Evolutionary conservation across 768 basidiomycete species (phyloP).

Genomic region (Mycena rebaudengoi): DNA sequence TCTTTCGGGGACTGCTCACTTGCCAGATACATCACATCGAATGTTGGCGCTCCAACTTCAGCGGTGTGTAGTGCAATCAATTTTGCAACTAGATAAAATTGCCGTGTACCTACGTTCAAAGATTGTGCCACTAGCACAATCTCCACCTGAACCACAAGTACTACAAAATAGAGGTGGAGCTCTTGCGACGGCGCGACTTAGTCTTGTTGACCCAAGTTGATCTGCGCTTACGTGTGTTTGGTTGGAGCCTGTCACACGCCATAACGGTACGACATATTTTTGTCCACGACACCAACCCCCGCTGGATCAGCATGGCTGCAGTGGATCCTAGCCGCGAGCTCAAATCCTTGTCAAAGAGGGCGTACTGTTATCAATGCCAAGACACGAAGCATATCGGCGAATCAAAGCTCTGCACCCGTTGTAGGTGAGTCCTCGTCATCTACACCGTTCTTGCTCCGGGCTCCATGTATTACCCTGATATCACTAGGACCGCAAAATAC

Average conservation of each 20-base stretch:
- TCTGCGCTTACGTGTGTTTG: background rate
- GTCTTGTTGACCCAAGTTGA: background rate
- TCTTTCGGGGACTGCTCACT: too few relatives aligned
- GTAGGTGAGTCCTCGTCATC: background rate
- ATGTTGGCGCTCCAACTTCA: too few relatives aligned
- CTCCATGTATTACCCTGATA: background rate
- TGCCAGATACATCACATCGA: too few relatives aligned
- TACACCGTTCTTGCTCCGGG: background rate
- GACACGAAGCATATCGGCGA: background rate
- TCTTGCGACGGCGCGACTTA: background rate
- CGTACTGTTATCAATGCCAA: conserved; percentile 9
- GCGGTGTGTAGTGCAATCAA: too few relatives aligned
- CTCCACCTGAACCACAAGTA: too few relatives aligned
- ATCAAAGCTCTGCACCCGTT: conserved; percentile 6
- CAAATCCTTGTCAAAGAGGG: background rate
- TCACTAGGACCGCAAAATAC: conserved; percentile 10
- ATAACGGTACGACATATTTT: background rate
- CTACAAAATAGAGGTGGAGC: background rate
- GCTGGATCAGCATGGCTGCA: background rate
- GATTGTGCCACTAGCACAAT: too few relatives aligned
- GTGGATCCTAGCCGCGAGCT: conserved; percentile 1
- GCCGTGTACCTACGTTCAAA: too few relatives aligned
- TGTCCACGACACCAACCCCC: background rate
- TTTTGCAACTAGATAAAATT: too few relatives aligned
- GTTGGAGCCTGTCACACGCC: background rate